Evolutionary conservation across 306 rosid genomes (phyloP).

Genomic region (Vigna angularis): DNA sequence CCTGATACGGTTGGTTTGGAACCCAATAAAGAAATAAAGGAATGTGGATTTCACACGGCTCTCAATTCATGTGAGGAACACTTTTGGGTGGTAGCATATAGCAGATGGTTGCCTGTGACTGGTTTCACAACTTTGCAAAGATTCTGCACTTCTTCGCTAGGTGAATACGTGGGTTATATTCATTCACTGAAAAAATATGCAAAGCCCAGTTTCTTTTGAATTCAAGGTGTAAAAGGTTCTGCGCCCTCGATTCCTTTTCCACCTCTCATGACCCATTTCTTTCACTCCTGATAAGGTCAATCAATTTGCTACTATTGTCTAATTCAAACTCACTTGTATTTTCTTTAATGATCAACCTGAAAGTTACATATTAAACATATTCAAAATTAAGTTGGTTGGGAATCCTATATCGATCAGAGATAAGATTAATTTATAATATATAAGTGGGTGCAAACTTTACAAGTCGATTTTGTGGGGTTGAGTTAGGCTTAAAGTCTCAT

Average conservation of each 20-base stretch:
- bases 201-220: constrained; percentile 14
- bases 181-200: not conserved
- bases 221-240: constrained; percentile 34
- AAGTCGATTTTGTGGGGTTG: too few species aligned
- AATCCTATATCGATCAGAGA: too few species aligned
- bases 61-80: constrained; percentile 7
- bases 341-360: too few species aligned
- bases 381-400: too few species aligned
- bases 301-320: constrained; percentile 12
- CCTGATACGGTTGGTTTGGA: not conserved
- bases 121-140: constrained; percentile 30
- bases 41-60: constrained; percentile 39
- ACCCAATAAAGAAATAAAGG: constrained; percentile 4
- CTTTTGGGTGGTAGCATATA: constrained; percentile 14
- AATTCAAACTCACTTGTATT: not conserved
- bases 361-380: too few species aligned
- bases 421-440: too few species aligned
- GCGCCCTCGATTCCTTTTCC: not conserved
- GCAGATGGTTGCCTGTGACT: constrained; percentile 4
- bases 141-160: not conserved
- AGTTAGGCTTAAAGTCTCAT: too few species aligned
- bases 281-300: constrained; percentile 19
- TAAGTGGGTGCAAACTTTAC: accelerated
- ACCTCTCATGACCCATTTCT: not conserved
- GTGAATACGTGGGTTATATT: constrained; percentile 17